phyloP scores from a whole-genome alignment of 1,284 basidiomycete genomes.

The Ceratobasidium theobromae region DNA sequence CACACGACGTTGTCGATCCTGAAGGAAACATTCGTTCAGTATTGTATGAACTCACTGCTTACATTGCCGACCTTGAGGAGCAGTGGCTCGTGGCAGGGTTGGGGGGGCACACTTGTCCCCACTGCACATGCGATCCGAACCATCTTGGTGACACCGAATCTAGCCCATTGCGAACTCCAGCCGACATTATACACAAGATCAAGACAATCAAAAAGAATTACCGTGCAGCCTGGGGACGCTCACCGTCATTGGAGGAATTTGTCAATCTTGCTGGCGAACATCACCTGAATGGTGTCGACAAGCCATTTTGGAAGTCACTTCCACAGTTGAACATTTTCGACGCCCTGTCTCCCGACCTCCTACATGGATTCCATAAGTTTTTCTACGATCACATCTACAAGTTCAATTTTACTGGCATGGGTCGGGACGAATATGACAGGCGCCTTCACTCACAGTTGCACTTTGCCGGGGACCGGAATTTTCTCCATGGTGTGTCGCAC shows the following conservation, averaged over 20 bases:
- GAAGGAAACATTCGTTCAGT: slow-evolving; percentile 13
- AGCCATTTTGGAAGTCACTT: slow-evolving; percentile 22
- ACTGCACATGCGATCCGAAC: not conserved
- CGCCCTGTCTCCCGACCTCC: slow-evolving; percentile 14
- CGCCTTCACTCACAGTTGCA: not conserved
- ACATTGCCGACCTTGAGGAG: slow-evolving; percentile 21
- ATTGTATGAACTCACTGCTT: not conserved
- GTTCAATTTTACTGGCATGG: slow-evolving; percentile 16
- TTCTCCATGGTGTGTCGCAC: slow-evolving; percentile 15
- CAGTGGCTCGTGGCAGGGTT: slow-evolving; percentile 5
- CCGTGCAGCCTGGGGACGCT: not conserved
- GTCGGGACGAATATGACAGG: slow-evolving; percentile 3
- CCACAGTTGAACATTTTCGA: slow-evolving; percentile 7
- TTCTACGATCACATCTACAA: slow-evolving; percentile 28
- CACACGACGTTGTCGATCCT: slow-evolving; percentile 23
- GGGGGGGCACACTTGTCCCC: slow-evolving; percentile 1
- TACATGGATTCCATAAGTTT: slow-evolving; percentile 28
- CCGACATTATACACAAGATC: not conserved
- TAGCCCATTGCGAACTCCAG: slow-evolving; percentile 3
- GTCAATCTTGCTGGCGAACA: not conserved
- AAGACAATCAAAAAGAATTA: not conserved
- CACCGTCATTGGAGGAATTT: not conserved
- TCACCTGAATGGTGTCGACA: slow-evolving; percentile 24
- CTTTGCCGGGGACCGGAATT: not conserved
- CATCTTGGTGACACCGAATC: slow-evolving; percentile 18